Evolutionary conservation across 257 asterid genomes (phyloP).

Genomic region (Agastache rugosa): DNA sequence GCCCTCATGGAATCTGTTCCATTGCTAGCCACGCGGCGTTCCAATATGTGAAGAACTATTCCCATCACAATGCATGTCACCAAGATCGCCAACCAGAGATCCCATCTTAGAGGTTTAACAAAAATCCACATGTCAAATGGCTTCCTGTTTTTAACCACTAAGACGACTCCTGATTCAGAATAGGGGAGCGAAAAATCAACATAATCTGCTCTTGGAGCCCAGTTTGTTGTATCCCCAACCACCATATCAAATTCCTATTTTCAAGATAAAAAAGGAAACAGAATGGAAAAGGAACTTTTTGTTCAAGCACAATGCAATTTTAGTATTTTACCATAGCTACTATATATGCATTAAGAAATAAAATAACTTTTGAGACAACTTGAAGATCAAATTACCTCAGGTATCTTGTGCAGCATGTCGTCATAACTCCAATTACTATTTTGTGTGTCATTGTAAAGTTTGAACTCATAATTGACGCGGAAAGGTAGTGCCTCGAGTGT

Average conservation of each 20-base stretch:
- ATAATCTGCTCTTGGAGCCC: constrained; percentile 51
- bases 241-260: constrained; percentile 52
- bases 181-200: constrained; percentile 64
- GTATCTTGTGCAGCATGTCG: constrained; percentile 45
- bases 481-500: constrained; percentile 43
- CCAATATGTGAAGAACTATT: constrained; percentile 45
- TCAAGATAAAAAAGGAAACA: constrained; percentile 6
- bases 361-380: neutral
- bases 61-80: constrained; percentile 50
- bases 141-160: constrained; percentile 51
- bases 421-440: constrained; percentile 41
- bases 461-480: constrained; percentile 35
- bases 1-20: constrained; percentile 32
- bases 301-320: constrained; percentile 8
- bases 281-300: neutral
- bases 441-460: constrained; percentile 31
- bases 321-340: neutral
- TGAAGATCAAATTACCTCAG: constrained; percentile 39
- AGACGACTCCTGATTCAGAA: constrained; percentile 60
- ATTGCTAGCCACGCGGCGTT: constrained; percentile 29
- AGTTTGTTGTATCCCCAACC: constrained; percentile 63
- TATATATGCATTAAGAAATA: neutral
- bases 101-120: constrained; percentile 56
- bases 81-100: constrained; percentile 60
- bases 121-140: constrained; percentile 62